Conservation (phyloP, 768 basidiomycete species). For the Lentinus tigrinus region DNA sequence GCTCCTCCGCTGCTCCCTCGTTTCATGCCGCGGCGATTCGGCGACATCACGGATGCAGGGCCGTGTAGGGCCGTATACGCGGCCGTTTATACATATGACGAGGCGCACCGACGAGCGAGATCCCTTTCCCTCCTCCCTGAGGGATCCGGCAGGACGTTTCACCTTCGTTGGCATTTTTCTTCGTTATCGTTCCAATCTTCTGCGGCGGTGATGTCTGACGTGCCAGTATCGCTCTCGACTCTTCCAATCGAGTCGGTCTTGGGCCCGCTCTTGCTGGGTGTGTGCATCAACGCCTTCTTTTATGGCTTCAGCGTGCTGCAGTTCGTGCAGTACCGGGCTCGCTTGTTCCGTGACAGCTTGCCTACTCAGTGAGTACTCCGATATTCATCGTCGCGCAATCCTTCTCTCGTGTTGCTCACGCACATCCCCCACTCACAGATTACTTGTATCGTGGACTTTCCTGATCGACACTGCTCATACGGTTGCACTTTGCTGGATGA, state of each 20-base stretch:
- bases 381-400: background rate
- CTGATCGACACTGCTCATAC: slow-evolving; percentile 1
- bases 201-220: too few species aligned
- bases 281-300: background rate
- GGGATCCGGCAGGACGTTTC: too few species aligned
- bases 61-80: too few species aligned
- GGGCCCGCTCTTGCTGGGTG: background rate
- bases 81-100: too few species aligned
- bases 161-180: too few species aligned
- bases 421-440: background rate
- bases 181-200: too few species aligned
- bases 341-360: background rate
- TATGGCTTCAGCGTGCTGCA: slow-evolving; percentile 4
- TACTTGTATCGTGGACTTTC: slow-evolving; percentile 1
- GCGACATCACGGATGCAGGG: too few species aligned
- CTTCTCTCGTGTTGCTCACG: background rate
- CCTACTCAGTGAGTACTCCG: background rate
- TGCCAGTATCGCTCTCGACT: background rate
- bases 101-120: too few species aligned
- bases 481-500: background rate
- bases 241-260: background rate
- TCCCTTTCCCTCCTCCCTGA: too few species aligned
- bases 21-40: too few species aligned
- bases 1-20: too few species aligned
- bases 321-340: slow-evolving; percentile 1